Evolutionary conservation across 176 grass and related monocot species (phyloP).

Genomic region (Aegilops umbellulata): DNA sequence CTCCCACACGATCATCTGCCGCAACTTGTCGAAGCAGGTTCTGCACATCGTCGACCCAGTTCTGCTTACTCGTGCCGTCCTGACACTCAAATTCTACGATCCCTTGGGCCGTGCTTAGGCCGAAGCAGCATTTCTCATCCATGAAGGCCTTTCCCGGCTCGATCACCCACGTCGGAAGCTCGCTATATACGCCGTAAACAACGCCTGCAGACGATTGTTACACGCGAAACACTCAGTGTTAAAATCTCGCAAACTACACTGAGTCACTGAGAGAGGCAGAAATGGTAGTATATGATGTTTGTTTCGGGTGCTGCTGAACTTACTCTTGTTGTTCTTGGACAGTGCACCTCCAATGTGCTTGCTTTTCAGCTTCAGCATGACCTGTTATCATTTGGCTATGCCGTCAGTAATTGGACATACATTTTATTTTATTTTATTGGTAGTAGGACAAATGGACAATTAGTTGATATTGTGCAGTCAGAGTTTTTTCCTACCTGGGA

Average conservation of each 20-base stretch:
- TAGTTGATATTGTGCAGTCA: neutral
- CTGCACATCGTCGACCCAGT: conserved; percentile 88
- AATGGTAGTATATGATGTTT: neutral
- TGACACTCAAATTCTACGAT: conserved; percentile 83
- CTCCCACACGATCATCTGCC: conserved; percentile 35
- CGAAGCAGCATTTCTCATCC: conserved; percentile 59
- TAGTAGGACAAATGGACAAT: neutral
- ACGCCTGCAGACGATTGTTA: conserved; percentile 52
- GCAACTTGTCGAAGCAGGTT: conserved; percentile 73
- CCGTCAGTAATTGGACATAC: conserved; percentile 1
- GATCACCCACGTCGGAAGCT: conserved; percentile 69
- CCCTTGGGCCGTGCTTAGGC: conserved; percentile 82
- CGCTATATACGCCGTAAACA: conserved; percentile 74
- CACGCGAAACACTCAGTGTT: neutral
- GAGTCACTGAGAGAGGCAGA: neutral
- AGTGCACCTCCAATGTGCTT: conserved; percentile 88
- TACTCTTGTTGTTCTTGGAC: conserved; percentile 95
- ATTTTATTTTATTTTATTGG: neutral
- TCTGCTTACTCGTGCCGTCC: conserved; percentile 55
- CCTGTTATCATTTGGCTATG: conserved; percentile 40
- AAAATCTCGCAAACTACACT: neutral
- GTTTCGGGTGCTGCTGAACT: conserved; percentile 11
- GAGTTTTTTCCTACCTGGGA: conserved; percentile 58
- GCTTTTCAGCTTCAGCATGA: conserved; percentile 93
- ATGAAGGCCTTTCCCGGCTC: conserved; percentile 43